phyloP scores from a whole-genome alignment of 805 yeast species.

The Metschnikowia chrysomelidarum region DNA sequence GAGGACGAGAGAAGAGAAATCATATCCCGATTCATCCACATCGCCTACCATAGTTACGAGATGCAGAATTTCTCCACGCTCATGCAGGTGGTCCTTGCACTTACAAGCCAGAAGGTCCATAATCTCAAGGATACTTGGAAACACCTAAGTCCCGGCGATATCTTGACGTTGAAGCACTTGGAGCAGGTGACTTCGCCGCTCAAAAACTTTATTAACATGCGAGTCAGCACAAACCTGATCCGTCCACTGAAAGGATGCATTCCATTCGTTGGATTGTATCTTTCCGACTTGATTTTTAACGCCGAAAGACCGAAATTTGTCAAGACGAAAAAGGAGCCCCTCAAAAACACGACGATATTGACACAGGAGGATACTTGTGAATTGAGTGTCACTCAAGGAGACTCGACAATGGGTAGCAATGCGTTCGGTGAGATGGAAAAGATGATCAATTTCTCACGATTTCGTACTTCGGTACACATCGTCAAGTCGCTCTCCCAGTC shows the following conservation, averaged over 20 bases:
- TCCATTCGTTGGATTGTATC: slow-evolving; percentile 84
- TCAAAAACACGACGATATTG: slow-evolving; percentile 3
- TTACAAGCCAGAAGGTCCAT: slow-evolving; percentile 63
- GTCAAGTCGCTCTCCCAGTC: slow-evolving; percentile 75
- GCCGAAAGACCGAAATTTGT: slow-evolving; percentile 57
- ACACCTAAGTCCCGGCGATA: slow-evolving; percentile 67
- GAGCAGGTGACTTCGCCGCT: slow-evolving; percentile 73
- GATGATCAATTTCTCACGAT: slow-evolving; percentile 74
- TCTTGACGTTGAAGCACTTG: slow-evolving; percentile 61
- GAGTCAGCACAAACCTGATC: slow-evolving; percentile 60
- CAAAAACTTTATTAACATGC: slow-evolving; percentile 65
- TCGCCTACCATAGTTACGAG: slow-evolving; percentile 70
- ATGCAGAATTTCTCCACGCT: slow-evolving; percentile 83
- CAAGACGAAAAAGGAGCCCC: slow-evolving; percentile 16
- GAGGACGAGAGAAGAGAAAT: slow-evolving; percentile 61
- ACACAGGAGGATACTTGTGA: slow-evolving; percentile 7
- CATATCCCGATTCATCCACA: slow-evolving; percentile 81
- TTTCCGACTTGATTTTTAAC: slow-evolving; percentile 79
- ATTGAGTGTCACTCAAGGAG: slow-evolving; percentile 12
- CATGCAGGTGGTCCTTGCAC: slow-evolving; percentile 82
- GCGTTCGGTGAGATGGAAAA: slow-evolving; percentile 26
- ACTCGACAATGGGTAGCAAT: slow-evolving; percentile 12
- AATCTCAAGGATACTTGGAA: slow-evolving; percentile 72
- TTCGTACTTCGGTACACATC: slow-evolving; percentile 70
- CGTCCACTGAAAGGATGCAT: slow-evolving; percentile 73